Conservation (phyloP, 2,329 filamentous ascomycete genomes). For the Xylariomycetidae sp. region DNA sequence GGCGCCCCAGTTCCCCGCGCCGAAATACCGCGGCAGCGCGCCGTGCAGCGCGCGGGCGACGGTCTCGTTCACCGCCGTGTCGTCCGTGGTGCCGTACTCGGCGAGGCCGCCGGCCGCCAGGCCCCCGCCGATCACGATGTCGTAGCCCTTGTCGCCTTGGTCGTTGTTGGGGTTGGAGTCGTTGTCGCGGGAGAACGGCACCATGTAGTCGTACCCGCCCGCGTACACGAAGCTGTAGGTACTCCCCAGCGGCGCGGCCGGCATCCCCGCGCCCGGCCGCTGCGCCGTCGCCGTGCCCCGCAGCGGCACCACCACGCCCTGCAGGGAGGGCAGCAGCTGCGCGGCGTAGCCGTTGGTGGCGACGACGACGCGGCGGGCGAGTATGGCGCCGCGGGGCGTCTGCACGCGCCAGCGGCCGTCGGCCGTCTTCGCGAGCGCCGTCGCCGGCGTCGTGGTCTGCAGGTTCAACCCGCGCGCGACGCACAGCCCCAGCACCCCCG, state of each 20-base stretch:
- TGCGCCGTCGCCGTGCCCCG: conserved; percentile 45
- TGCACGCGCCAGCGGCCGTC: conserved; percentile 31
- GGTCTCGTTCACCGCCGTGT: conserved; percentile 42
- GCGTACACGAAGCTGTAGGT: conserved; percentile 59
- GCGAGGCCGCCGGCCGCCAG: conserved; percentile 32
- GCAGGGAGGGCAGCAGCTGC: conserved; percentile 35
- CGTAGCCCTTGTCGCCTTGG: conserved; percentile 45
- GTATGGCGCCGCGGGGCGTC: conserved; percentile 37
- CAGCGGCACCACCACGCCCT: conserved; percentile 42
- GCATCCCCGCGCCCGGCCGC: conserved; percentile 28
- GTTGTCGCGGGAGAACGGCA: no score
- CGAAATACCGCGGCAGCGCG: conserved; percentile 44
- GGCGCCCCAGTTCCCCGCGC: conserved; percentile 42
- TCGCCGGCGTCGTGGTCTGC: conserved; percentile 45
- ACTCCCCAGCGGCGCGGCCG: conserved; percentile 33
- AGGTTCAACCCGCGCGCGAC: conserved; percentile 40
- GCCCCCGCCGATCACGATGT: conserved; percentile 59
- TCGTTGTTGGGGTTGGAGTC: no score
- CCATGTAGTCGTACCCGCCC: conserved; percentile 61
- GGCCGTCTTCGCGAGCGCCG: conserved; percentile 12
- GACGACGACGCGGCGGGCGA: conserved; percentile 38
- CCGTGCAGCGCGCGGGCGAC: conserved; percentile 42
- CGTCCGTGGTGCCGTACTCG: conserved; percentile 52
- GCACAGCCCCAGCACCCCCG: conserved; percentile 39
- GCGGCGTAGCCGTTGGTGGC: conserved; percentile 51